phyloP scores from a whole-genome alignment of 768 basidiomycete species.

The Podaxis sp. region DNA sequence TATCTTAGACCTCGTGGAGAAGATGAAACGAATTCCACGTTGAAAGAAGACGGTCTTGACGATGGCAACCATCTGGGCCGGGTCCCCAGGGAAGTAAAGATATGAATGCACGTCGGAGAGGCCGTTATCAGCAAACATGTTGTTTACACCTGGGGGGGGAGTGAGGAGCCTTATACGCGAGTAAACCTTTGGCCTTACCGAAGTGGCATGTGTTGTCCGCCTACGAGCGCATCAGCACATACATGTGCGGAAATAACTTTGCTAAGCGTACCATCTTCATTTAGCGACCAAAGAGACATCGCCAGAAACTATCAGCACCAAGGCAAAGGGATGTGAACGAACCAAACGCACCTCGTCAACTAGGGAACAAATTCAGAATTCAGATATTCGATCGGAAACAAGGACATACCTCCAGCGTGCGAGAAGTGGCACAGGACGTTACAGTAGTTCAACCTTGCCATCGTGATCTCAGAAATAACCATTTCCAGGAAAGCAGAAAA shows the following conservation, averaged over 20 bases:
- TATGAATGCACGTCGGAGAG: conserved; percentile 74
- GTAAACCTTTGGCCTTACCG: conserved; percentile 16
- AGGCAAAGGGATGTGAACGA: neutral
- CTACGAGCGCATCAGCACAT: conserved; percentile 18
- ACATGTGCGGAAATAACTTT: neutral
- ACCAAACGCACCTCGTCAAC: conserved; percentile 53
- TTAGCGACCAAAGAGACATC: neutral
- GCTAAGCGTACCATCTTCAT: conserved; percentile 25
- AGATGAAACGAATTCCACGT: conserved; percentile 77
- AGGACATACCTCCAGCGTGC: conserved; percentile 68
- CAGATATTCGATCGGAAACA: neutral
- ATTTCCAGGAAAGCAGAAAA: conserved; percentile 93
- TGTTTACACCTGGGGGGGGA: conserved; percentile 71
- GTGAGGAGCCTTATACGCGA: conserved; percentile 11
- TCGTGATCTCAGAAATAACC: conserved; percentile 84
- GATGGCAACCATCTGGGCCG: conserved; percentile 74
- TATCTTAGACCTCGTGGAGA: conserved; percentile 87
- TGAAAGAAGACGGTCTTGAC: conserved; percentile 80
- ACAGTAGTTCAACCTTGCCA: conserved; percentile 89
- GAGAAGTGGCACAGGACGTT: conserved; percentile 89
- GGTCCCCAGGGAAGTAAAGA: conserved; percentile 88
- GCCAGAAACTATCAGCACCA: neutral
- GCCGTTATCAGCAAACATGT: conserved; percentile 85
- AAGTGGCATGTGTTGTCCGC: conserved; percentile 50
- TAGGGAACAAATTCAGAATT: conserved; percentile 19